Evolutionary conservation across 1,139 yeast genomes (phyloP).

Genomic region (Meyerozyma carpophila): DNA sequence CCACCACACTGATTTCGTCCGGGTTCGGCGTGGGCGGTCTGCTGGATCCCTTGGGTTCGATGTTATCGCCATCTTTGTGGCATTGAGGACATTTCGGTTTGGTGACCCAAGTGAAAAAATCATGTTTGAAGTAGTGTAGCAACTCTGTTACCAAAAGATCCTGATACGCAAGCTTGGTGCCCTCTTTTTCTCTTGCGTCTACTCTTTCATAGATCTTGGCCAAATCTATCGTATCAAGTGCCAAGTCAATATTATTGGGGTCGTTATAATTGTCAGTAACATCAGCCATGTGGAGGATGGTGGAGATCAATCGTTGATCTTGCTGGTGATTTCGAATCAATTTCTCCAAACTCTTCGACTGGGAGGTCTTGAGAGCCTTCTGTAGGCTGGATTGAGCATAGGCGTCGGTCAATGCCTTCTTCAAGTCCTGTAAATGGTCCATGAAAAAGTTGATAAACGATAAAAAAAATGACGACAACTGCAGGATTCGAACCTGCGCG

Average conservation of each 20-base stretch:
- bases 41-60: constrained; percentile 26
- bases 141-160: constrained; percentile 69
- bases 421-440: not conserved
- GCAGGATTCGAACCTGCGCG: constrained; percentile 56
- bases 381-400: not conserved
- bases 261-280: constrained; percentile 1
- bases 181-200: constrained; percentile 21
- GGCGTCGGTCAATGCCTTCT: not conserved
- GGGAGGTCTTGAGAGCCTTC: not conserved
- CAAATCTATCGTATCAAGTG: constrained; percentile 33
- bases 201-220: constrained; percentile 31
- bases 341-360: not conserved
- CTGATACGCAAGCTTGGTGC: constrained; percentile 30
- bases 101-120: constrained; percentile 81
- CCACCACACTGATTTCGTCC: constrained; percentile 37
- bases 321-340: not conserved
- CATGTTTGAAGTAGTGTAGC: constrained; percentile 70
- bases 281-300: not conserved
- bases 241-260: constrained; percentile 9
- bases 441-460: not conserved
- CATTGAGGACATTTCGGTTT: constrained; percentile 61
- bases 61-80: constrained; percentile 28
- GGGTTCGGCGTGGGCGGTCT: constrained; percentile 21
- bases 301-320: not conserved
- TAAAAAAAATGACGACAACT: constrained; percentile 23